Percentiles rank a stretch among this genome's conserved stretches.
These are phyloP conservation scores for Protea cynaroides DNA, from an alignment of 164 flowering plant species.

Conservation along the genomic window DNA sequence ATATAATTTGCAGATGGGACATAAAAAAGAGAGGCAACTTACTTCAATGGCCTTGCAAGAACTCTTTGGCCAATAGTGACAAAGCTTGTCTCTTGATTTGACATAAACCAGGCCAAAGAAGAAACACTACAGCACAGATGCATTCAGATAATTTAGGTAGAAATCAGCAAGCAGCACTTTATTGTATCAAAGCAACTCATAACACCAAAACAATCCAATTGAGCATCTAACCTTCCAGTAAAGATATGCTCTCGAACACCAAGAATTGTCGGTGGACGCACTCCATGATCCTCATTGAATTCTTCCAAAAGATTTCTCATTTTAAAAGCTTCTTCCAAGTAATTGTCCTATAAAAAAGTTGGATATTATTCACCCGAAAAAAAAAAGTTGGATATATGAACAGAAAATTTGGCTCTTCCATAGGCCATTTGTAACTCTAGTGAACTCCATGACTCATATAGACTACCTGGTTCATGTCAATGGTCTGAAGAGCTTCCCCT, in stretches of 20 bases:
- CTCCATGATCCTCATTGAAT: constrained; percentile 87
- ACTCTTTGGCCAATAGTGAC: constrained; percentile 98
- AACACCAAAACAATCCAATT: neutral
- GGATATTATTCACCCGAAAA: too few species aligned
- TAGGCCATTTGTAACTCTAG: neutral
- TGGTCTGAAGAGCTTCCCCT: constrained; percentile 97
- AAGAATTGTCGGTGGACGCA: constrained; percentile 82
- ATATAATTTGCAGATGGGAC: neutral
- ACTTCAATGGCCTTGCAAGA: constrained; percentile 94
- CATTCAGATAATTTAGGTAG: constrained; percentile 6
- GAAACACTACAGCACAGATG: constrained; percentile 69
- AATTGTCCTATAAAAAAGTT: constrained; percentile 97
- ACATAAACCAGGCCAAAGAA: constrained; percentile 99
- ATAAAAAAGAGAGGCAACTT: constrained; percentile 22
- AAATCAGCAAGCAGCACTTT: neutral
- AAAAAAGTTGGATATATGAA: constrained; percentile 3
- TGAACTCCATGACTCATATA: neutral
- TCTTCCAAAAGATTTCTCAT: constrained; percentile 98
- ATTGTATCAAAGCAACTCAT: neutral
- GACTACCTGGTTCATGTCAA: constrained; percentile 96
- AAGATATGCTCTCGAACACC: constrained; percentile 97
- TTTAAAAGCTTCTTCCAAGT: constrained; percentile 99
- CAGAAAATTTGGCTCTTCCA: constrained; percentile 4
- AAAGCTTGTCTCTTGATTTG: constrained; percentile 95
- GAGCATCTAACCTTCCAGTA: constrained; percentile 81